Evolutionary conservation across 2,329 filamentous ascomycete species (phyloP), one percentile per base, ranked within the genome.

Genomic region (Plectosphaerella sp.): DNA sequence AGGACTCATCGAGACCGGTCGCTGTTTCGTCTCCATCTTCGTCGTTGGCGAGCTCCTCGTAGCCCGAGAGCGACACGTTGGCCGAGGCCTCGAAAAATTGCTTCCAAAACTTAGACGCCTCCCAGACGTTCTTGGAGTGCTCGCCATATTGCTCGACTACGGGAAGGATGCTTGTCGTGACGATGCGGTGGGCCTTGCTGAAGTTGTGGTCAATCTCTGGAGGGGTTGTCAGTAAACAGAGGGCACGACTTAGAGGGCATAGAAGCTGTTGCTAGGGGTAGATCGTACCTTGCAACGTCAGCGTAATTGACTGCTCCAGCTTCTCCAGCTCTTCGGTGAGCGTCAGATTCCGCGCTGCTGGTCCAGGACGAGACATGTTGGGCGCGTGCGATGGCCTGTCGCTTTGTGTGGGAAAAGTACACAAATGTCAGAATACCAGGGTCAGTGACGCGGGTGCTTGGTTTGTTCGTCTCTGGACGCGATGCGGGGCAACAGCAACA

Each of bases 31-130:
- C 79, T 62, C 80, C 83, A n/a, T 88, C 85, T 9, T 77, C 74
- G 49, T 82, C 84, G 51, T 88, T 85, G 14, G 83, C 83, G 20
- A 85, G 78, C 64, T 96, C 92, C 66, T 96, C 93, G 69, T 99
- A 97, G 25, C 92, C 91, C 0, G 91, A 96, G 11, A 99, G 81
- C 11, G 93, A 96, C 24, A 99, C 93, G 64, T 99, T 97, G 67
- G 94, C 94, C 47, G 92, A 96, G 36, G 94, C 91, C 73, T 99
- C 94, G 71, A 99, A 99, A 76, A 99, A 99, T 75, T 97, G 92
- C 72, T 99, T 99, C 94, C 94, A 99, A 72, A 99, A 99, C 89
- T 96, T 96, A 51, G 93, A 96, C 20, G 92, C 91, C 62, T 97
- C 92, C 94, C 94, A 99, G 2, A 99, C 93, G 47, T 91, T 85